Conservation (phyloP, 371 early-diverging fungal genomes). For the Haplosporangium sp. region DNA sequence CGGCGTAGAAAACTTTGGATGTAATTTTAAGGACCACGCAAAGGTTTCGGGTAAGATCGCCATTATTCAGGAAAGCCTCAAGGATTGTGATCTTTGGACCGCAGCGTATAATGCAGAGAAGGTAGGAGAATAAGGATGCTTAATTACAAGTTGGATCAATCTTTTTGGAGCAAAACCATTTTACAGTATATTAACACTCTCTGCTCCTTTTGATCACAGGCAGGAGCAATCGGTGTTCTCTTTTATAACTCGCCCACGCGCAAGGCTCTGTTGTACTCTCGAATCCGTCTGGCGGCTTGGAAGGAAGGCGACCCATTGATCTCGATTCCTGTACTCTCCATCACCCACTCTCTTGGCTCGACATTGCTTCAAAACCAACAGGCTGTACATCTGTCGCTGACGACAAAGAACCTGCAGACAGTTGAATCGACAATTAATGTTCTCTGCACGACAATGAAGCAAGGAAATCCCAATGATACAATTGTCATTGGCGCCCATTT, state of each 20-base stretch:
- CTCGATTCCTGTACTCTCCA: slow-evolving; percentile 40
- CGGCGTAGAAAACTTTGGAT: slow-evolving; percentile 42
- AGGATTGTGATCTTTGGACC: slow-evolving; percentile 47
- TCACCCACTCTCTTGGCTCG: slow-evolving; percentile 37
- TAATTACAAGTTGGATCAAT: neutral
- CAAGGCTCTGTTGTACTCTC: slow-evolving; percentile 33
- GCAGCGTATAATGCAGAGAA: slow-evolving; percentile 54
- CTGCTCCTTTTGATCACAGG: slow-evolving; percentile 12
- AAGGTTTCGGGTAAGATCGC: slow-evolving; percentile 50
- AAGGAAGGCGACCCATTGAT: slow-evolving; percentile 56
- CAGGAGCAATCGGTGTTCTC: slow-evolving; percentile 49
- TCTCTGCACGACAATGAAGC: slow-evolving; percentile 32
- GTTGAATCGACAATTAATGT: slow-evolving; percentile 47
- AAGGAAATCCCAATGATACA: slow-evolving; percentile 26
- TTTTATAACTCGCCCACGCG: slow-evolving; percentile 52
- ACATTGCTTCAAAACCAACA: slow-evolving; percentile 38
- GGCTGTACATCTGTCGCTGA: slow-evolving; percentile 17
- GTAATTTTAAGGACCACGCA: slow-evolving; percentile 35
- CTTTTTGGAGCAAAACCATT: neutral
- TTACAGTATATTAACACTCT: neutral
- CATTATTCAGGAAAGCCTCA: slow-evolving; percentile 47
- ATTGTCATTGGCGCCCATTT: slow-evolving; percentile 56
- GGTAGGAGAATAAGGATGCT: slow-evolving; percentile 13
- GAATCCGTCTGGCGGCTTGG: slow-evolving; percentile 54
- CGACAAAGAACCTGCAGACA: slow-evolving; percentile 33